Evolutionary conservation across 2,329 filamentous ascomycete species (phyloP), one percentile per base, ranked within the genome.

Genomic region (Penicillium polonicum): DNA sequence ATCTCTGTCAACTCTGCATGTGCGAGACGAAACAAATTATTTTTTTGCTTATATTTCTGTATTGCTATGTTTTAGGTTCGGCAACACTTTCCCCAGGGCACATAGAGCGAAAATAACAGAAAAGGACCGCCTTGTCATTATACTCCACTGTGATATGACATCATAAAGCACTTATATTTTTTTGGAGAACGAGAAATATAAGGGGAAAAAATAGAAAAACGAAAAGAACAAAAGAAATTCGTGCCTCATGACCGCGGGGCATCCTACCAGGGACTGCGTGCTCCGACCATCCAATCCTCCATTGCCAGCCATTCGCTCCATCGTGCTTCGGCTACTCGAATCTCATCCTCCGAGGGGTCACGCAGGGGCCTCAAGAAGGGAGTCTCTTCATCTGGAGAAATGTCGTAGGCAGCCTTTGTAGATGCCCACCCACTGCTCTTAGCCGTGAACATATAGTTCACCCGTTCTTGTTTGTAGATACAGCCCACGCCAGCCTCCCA

Each of bases 221-320:
- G 48, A 39, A 31, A 50, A 54, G 58, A 60, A 54, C 57, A 60
- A 50, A 55, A 64, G 51, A 55, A 51, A 49, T 59, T 70, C 65
- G 62, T 69, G 55, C 64, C 63, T 62, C 67, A 66, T 71, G 41
- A 68, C 44, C 57, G 57, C 55, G 12, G 21, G 21, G 48, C 19
- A 39, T 53, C 39, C 45, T 61, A 71, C 68, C 70, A 76, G 48
- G 73, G 73, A 68, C 71, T 74, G 19, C 90, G 80, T 1, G 90
- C 87, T 6, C 92, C 92, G 19, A 97, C 80, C 92, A 96, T 96
- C 93, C 93, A 97, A 75, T 97, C 93, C 74, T 96, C 91, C 91
- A 97, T 95, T 8, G 91, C 90, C 38, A 97, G 77, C 93, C 93
- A 97, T 70, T 93, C 88, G 72, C 91, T 95, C 94, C 94, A 99